Percentiles rank a stretch among this genome's conserved stretches.
Conservation (phyloP, 352 stramenopile genomes). For the Phytophthora pinifolia region DNA sequence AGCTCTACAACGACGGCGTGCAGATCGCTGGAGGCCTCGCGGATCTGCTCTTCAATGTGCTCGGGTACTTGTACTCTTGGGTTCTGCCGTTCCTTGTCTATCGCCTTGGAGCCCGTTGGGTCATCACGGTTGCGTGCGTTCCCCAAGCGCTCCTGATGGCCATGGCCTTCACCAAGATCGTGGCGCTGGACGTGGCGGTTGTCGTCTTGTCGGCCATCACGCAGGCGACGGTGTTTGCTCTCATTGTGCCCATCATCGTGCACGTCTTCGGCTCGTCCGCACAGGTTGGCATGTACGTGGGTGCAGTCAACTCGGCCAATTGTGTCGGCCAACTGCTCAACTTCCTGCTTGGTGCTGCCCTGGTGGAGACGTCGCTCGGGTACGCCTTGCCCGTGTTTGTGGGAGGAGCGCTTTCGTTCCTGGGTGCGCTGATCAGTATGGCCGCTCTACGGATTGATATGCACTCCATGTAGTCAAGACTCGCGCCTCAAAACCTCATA, state of each 20-base stretch:
- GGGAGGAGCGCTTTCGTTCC: constrained; percentile 59
- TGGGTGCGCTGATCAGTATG: constrained; percentile 62
- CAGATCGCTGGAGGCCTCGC: constrained; percentile 47
- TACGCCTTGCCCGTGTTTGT: constrained; percentile 69
- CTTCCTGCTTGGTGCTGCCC: constrained; percentile 52
- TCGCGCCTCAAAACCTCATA: background rate
- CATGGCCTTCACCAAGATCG: constrained; percentile 51
- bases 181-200: constrained; percentile 46
- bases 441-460: constrained; percentile 72
- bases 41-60: constrained; percentile 56
- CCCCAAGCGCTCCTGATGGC: constrained; percentile 52
- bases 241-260: constrained; percentile 73
- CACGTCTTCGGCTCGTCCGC: constrained; percentile 56
- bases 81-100: constrained; percentile 46
- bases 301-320: constrained; percentile 74
- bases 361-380: constrained; percentile 65
- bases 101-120: constrained; percentile 40
- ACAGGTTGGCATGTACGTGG: constrained; percentile 70
- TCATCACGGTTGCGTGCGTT: constrained; percentile 43
- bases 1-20: constrained; percentile 55
- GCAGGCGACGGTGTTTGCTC: constrained; percentile 58
- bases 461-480: constrained; percentile 58
- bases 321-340: constrained; percentile 76
- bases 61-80: constrained; percentile 55
- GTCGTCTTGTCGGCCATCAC: constrained; percentile 50